A percentile compares a stretch with the other conserved stretches of the same genome.
Conservation (phyloP, 202 grass and related monocot species). For the Schoenoplectus triqueter region DNA sequence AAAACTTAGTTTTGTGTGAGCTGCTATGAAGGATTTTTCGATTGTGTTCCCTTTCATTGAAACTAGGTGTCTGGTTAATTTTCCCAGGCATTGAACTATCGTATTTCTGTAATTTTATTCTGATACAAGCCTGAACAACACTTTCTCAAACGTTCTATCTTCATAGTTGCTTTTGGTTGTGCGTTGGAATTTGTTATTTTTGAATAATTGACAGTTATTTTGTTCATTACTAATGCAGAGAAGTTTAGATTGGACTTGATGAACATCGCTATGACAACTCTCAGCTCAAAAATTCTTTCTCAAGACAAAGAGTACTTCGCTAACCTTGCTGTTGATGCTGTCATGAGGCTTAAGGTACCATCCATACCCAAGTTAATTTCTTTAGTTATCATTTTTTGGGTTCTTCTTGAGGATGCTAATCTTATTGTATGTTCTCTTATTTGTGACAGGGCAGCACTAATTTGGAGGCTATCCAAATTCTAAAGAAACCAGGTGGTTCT, state of each 20-base stretch:
- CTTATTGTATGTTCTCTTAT: slow-evolving; percentile 15
- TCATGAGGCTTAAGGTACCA: slow-evolving; percentile 93
- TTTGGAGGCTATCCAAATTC: slow-evolving; percentile 94
- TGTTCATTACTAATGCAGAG: slow-evolving; percentile 48
- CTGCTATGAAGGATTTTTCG: slow-evolving; percentile 1
- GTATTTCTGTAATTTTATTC: neutral
- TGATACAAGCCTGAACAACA: neutral
- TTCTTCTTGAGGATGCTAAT: slow-evolving; percentile 15
- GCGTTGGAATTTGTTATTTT: slow-evolving; percentile 10
- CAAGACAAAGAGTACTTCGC: slow-evolving; percentile 99
- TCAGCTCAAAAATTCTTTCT: slow-evolving; percentile 97
- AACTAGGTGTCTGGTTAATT: neutral
- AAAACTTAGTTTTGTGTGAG: neutral
- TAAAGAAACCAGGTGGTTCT: slow-evolving; percentile 97
- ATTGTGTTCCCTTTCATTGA: neutral
- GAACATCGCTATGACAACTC: slow-evolving; percentile 96
- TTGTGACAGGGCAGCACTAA: slow-evolving; percentile 86
- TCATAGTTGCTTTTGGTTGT: neutral
- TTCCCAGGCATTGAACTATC: neutral
- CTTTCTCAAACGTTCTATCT: neutral
- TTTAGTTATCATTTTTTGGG: neutral
- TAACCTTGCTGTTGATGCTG: slow-evolving; percentile 93
- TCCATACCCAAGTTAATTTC: neutral
- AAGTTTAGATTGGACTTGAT: slow-evolving; percentile 88
- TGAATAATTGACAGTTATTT: slow-evolving; percentile 7